Percentiles rank a stretch among this genome's conserved stretches.
Conservation (phyloP, 768 basidiomycete genomes). For the Leucocoprinus leucothites region DNA sequence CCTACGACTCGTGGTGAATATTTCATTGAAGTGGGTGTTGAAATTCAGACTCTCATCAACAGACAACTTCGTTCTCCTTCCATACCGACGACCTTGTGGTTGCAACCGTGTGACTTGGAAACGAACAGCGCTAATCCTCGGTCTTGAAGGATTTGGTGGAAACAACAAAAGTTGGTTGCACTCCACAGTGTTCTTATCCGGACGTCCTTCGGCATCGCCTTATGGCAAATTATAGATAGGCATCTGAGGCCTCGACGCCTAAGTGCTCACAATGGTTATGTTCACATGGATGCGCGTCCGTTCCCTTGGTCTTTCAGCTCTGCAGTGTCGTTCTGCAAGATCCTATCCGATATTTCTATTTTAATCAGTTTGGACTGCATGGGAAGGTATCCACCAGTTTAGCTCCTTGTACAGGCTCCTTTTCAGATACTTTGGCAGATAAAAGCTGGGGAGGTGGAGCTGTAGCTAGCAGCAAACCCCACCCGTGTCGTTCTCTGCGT, state of each 20-base stretch:
- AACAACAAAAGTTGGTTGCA: background rate
- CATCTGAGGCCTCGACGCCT: no score
- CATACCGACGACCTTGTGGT: slow-evolving; percentile 3
- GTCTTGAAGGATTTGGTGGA: background rate
- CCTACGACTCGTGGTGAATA: background rate
- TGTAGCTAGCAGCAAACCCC: background rate
- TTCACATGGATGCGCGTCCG: no score
- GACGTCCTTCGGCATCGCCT: background rate
- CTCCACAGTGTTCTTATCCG: background rate
- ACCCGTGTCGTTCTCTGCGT: background rate
- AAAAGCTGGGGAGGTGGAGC: background rate
- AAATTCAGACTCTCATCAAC: background rate
- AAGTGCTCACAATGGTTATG: no score
- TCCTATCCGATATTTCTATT: no score
- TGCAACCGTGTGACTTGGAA: background rate
- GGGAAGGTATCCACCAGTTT: no score
- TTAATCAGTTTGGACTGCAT: no score
- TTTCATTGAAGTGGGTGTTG: background rate
- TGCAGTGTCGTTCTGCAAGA: no score
- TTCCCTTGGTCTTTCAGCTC: no score
- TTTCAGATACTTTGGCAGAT: background rate
- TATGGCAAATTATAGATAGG: no score
- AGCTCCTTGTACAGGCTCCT: no score
- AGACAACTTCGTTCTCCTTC: background rate
- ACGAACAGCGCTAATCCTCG: background rate